Evolutionary conservation across 495 filamentous ascomycete species (phyloP), one percentile per base, ranked within the genome.

Genomic region (Penicillium robsamsonii): DNA sequence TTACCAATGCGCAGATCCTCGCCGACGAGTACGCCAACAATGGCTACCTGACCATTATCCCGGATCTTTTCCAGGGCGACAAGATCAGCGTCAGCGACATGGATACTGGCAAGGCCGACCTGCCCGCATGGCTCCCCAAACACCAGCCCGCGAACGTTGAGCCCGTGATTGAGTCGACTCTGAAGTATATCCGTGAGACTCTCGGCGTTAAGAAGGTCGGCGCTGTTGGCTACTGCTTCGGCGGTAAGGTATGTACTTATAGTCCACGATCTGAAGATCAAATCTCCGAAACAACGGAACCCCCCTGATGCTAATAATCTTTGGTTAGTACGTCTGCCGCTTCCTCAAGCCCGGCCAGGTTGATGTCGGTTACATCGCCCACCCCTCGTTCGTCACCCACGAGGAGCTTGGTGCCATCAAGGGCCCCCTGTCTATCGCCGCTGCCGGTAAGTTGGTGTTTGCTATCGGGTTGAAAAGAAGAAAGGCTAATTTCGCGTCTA

Each of bases 1-100:
- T 84, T 78, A 74, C 82, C 68, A 95, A 95, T 75, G 76, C 82
- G 65, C 78, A 92, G 75, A 82, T 96, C 69, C 77, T 92, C 55
- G 90, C 90, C 55, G 91, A 95, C 75, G 87, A 90, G 68, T 90
- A 81, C 58, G 91, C 91, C 55, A 85, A 83, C 63, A 88, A 89
- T 65, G 91, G 91, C 42, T 96, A 92, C 71, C 79, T 88, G 20
- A 84, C 84, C 43, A 70, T 92, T 22, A 76, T 96, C 60, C 81
- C 89, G 54, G 91, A 96, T 68, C 73, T 88, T 56, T 90, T 93
- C 78, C 79, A 86, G 41, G 90, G 88, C 48, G 88, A 95, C 62
- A 61, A 83, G 15, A 64, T 90, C 62, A 53, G 64, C 15, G 62
- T 66, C 45, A 74, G 73, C 5, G 76, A 85, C 48, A 85, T 87